phyloP scores from a whole-genome alignment of 805 yeast genomes.

The Tetrapisispora arboricola region DNA sequence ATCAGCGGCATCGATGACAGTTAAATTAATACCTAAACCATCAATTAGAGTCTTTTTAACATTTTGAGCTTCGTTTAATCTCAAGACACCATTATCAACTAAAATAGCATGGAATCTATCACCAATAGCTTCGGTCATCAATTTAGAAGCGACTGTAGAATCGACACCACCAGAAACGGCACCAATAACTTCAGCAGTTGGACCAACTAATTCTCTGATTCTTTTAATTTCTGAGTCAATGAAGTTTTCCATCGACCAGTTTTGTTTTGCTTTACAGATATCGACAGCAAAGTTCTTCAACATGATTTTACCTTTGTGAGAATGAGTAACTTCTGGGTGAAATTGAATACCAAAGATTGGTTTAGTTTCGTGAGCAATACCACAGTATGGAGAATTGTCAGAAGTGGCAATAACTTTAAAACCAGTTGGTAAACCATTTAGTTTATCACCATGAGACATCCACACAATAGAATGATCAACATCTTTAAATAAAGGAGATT shows the following conservation, averaged over 20 bases:
- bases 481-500: slow-evolving; percentile 69
- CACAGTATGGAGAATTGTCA: slow-evolving; percentile 92
- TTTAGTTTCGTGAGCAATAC: slow-evolving; percentile 66
- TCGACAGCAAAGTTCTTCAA: slow-evolving; percentile 87
- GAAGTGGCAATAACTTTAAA: slow-evolving; percentile 85
- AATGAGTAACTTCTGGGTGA: slow-evolving; percentile 98
- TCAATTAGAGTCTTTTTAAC: slow-evolving; percentile 85
- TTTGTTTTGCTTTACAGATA: slow-evolving; percentile 76
- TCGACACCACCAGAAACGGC: slow-evolving; percentile 99
- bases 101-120: slow-evolving; percentile 96
- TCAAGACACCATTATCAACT: slow-evolving; percentile 96
- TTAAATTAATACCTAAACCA: slow-evolving; percentile 89
- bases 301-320: slow-evolving; percentile 78
- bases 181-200: slow-evolving; percentile 97
- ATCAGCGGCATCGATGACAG: slow-evolving; percentile 90
- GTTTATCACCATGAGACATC: slow-evolving; percentile 99
- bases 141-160: slow-evolving; percentile 97
- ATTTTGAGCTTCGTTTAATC: slow-evolving; percentile 81
- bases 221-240: slow-evolving; percentile 93
- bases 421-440: slow-evolving; percentile 80
- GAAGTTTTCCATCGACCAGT: slow-evolving; percentile 98
- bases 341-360: slow-evolving; percentile 91
- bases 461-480: slow-evolving; percentile 93
- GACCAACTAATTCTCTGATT: slow-evolving; percentile 86
- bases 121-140: slow-evolving; percentile 97